phyloP scores from a whole-genome alignment of 2,329 filamentous ascomycete species.

The Capronia americana region DNA sequence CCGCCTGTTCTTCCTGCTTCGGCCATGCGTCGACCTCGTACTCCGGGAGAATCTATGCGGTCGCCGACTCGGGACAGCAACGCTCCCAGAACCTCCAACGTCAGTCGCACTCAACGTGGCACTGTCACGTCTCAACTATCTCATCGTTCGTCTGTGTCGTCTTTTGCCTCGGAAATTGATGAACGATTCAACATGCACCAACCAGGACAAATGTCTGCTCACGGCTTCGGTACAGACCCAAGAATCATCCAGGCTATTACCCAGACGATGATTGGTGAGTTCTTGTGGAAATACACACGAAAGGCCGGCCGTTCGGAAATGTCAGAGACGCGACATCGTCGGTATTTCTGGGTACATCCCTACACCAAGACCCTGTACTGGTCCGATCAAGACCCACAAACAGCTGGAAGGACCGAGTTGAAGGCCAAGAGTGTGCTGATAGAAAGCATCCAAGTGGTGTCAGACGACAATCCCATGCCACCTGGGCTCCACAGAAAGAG shows the following conservation, averaged over 20 bases:
- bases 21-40: conserved; percentile 69
- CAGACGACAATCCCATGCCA: conserved; percentile 93
- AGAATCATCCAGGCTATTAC: conserved; percentile 99
- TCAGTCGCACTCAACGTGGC: conserved; percentile 43
- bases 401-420: conserved; percentile 77
- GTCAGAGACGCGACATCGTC: conserved; percentile 86
- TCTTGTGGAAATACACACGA: conserved; percentile 98
- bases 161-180: conserved; percentile 93
- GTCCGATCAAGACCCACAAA: conserved; percentile 87
- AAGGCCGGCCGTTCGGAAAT: conserved; percentile 88
- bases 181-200: conserved; percentile 80
- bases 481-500: conserved; percentile 95
- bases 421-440: conserved; percentile 89
- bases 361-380: conserved; percentile 97
- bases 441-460: conserved; percentile 88
- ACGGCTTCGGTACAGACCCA: conserved; percentile 80
- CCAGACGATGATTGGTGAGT: conserved; percentile 99
- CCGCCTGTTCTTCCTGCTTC: conserved; percentile 85
- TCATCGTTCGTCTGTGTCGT: conserved; percentile 86
- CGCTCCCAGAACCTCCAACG: conserved; percentile 58
- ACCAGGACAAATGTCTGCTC: conserved; percentile 60
- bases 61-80: conserved; percentile 60
- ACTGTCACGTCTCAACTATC: conserved; percentile 52
- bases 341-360: conserved; percentile 99
- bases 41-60: conserved; percentile 62